Conservation (phyloP, 2,329 filamentous ascomycete species). For the Huntiella abstrusa region DNA sequence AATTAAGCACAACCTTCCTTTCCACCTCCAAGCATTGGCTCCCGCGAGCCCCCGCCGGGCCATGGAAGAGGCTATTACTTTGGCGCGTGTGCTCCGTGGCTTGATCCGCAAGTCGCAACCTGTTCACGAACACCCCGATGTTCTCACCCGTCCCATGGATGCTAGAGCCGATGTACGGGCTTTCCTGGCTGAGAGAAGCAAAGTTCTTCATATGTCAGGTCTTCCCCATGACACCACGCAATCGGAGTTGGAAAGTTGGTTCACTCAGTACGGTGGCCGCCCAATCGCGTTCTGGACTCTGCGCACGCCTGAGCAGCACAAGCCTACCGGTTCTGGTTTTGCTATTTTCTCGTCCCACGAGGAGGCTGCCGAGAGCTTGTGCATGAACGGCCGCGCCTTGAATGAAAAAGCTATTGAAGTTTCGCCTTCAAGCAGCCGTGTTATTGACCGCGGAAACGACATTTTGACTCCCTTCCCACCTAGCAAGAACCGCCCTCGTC, state of each 20-base stretch:
- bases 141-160: slow-evolving; percentile 88
- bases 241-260: slow-evolving; percentile 98
- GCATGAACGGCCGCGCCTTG: slow-evolving; percentile 95
- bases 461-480: slow-evolving; percentile 95
- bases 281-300: slow-evolving; percentile 99
- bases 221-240: slow-evolving; percentile 96
- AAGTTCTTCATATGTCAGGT: slow-evolving; percentile 94
- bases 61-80: slow-evolving; percentile 92
- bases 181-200: slow-evolving; percentile 89
- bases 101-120: slow-evolving; percentile 94
- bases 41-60: slow-evolving; percentile 88
- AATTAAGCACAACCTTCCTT: slow-evolving; percentile 96
- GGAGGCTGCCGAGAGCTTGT: slow-evolving; percentile 93
- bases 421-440: slow-evolving; percentile 88
- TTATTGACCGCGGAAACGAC: slow-evolving; percentile 85
- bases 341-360: slow-evolving; percentile 98
- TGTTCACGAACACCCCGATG: slow-evolving; percentile 80
- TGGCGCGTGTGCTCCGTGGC: slow-evolving; percentile 79
- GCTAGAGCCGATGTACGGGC: slow-evolving; percentile 89
- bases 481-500: slow-evolving; percentile 92
- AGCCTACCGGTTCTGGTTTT: slow-evolving; percentile 96
- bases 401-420: slow-evolving; percentile 99
- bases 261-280: slow-evolving; percentile 92
- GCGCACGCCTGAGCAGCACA: slow-evolving; percentile 93
- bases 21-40: slow-evolving; percentile 88